phyloP scores from a whole-genome alignment of 805 yeast species.

The Sugiyamaella valdiviana region DNA sequence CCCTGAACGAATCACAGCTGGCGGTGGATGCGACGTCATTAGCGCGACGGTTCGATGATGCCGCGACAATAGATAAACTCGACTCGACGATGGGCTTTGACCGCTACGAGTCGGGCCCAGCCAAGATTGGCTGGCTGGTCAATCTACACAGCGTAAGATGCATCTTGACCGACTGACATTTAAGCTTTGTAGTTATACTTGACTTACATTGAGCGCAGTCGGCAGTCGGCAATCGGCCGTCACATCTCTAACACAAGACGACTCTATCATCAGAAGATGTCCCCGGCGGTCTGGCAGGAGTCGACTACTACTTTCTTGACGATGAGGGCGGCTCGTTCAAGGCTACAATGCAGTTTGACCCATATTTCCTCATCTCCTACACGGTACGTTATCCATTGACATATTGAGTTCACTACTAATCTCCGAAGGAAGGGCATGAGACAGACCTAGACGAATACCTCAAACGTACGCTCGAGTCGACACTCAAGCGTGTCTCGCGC shows the following conservation, averaged over 20 bases:
- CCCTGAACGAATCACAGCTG: conserved; percentile 12
- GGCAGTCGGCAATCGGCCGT: too few species aligned
- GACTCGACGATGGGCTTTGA: conserved; percentile 88
- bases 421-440: conserved; percentile 38
- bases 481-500: conserved; percentile 50
- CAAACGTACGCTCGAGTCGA: conserved; percentile 57
- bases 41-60: conserved; percentile 16
- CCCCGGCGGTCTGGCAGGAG: conserved; percentile 73
- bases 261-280: conserved; percentile 49
- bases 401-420: not conserved
- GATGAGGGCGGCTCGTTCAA: conserved; percentile 97
- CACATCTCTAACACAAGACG: conserved; percentile 18
- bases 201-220: too few species aligned
- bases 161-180: too few species aligned
- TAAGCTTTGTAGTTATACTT: too few species aligned
- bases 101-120: conserved; percentile 64
- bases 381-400: conserved; percentile 39
- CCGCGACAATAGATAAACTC: conserved; percentile 43
- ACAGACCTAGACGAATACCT: conserved; percentile 82
- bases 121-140: conserved; percentile 79
- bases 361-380: conserved; percentile 73
- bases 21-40: conserved; percentile 18
- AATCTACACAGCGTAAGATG: conserved; percentile 84
- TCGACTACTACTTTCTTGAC: conserved; percentile 88
- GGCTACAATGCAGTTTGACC: conserved; percentile 74